phyloP scores from a whole-genome alignment of 1,284 basidiomycete species.

The Rhodotorula glutinis region DNA sequence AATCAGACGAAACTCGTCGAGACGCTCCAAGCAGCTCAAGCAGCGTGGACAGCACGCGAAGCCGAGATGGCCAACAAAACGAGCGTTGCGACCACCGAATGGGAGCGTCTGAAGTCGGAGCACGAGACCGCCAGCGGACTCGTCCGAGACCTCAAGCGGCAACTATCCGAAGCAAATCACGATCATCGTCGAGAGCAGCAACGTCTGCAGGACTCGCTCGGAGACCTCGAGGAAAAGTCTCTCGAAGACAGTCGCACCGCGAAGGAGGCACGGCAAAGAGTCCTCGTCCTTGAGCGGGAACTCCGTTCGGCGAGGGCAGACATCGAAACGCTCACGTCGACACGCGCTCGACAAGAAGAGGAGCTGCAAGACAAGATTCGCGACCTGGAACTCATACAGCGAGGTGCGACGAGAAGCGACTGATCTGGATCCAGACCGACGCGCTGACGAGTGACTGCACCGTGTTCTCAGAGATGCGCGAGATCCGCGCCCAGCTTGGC shows the following conservation, averaged over 20 bases:
- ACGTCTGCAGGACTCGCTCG: conserved; percentile 67
- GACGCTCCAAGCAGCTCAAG: conserved; percentile 32
- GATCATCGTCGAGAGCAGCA: conserved; percentile 57
- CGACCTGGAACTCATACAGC: conserved; percentile 49
- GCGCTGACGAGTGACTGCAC: too few species aligned
- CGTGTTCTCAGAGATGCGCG: too few species aligned
- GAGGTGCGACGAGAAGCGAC: conserved; percentile 48
- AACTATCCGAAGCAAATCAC: conserved; percentile 25
- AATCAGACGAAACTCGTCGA: conserved; percentile 39
- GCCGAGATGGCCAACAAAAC: conserved; percentile 53
- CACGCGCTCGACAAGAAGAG: conserved; percentile 55
- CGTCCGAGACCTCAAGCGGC: conserved; percentile 15
- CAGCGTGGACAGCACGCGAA: conserved; percentile 57
- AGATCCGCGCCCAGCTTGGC: too few species aligned
- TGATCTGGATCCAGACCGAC: too few species aligned
- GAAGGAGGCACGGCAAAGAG: conserved; percentile 62
- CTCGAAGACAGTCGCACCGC: conserved; percentile 73
- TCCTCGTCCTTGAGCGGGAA: conserved; percentile 59
- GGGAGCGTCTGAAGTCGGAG: conserved; percentile 31
- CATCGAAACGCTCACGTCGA: conserved; percentile 54
- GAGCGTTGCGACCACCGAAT: conserved; percentile 36
- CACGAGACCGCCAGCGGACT: conserved; percentile 4
- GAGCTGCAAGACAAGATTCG: conserved; percentile 58
- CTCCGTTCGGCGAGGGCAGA: conserved; percentile 62
- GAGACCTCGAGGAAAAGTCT: conserved; percentile 77